A percentile compares a stretch with the other conserved stretches of the same genome.
These are phyloP conservation scores for Epichloe sp. DNA, from an alignment of 2,329 filamentous ascomycete species.

Conservation along the genomic window DNA sequence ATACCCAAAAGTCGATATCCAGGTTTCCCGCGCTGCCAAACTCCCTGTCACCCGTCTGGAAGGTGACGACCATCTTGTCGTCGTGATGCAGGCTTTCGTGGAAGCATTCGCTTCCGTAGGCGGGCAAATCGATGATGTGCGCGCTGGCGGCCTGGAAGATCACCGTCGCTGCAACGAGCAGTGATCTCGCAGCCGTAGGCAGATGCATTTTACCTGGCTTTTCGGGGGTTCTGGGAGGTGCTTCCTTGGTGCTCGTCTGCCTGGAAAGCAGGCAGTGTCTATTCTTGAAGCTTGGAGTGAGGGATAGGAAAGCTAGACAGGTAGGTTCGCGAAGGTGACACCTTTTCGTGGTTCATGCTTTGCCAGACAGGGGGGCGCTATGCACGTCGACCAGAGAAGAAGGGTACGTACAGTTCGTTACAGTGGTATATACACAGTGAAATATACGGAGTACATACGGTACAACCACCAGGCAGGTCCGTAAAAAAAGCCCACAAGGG, in stretches of 20 bases:
- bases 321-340: slow-evolving; percentile 1
- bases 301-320: not conserved
- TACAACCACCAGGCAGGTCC: too few relatives aligned
- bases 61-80: slow-evolving; percentile 97
- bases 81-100: slow-evolving; percentile 85
- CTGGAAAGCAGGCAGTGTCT: too few relatives aligned
- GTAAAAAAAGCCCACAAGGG: too few relatives aligned
- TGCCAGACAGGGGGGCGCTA: not conserved
- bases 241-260: too few relatives aligned
- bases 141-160: slow-evolving; percentile 49
- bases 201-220: slow-evolving; percentile 14
- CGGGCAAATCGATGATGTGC: slow-evolving; percentile 91
- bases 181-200: slow-evolving; percentile 26
- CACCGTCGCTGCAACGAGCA: slow-evolving; percentile 25
- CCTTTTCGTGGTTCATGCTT: not conserved
- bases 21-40: slow-evolving; percentile 90
- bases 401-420: not conserved
- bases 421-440: too few relatives aligned
- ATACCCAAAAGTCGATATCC: slow-evolving; percentile 96
- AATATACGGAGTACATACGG: too few relatives aligned
- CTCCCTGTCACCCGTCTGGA: slow-evolving; percentile 93
- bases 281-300: too few relatives aligned
- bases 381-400: too few relatives aligned
- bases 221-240: too few relatives aligned
- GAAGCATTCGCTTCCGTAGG: slow-evolving; percentile 95